Conservation (phyloP, 1,284 basidiomycete genomes). For the Tranzscheliella williamsii region DNA sequence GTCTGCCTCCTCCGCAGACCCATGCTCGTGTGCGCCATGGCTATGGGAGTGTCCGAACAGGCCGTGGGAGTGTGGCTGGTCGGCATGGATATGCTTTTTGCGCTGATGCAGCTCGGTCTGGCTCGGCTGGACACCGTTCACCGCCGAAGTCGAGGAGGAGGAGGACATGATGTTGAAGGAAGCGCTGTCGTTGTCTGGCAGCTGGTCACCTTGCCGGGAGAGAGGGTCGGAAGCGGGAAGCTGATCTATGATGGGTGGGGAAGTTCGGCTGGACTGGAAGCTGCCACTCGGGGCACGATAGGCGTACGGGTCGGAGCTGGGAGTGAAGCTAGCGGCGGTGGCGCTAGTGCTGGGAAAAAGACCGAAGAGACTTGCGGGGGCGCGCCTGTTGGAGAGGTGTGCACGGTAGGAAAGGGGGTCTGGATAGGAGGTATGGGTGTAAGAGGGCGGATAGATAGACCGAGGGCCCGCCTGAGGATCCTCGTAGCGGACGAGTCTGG, state of each 20-base stretch:
- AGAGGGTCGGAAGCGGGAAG: not conserved
- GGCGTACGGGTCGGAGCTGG: slow-evolving; percentile 14
- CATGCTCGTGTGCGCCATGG: slow-evolving; percentile 55
- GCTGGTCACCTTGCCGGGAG: not conserved
- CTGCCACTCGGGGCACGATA: slow-evolving; percentile 1
- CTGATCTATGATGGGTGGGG: not conserved
- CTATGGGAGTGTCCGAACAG: slow-evolving; percentile 12
- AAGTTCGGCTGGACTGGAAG: slow-evolving; percentile 4
- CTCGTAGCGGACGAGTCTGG: slow-evolving; percentile 36
- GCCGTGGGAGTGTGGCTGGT: slow-evolving; percentile 3
- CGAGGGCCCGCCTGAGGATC: slow-evolving; percentile 1
- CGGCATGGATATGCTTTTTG: not conserved
- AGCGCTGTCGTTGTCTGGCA: not conserved
- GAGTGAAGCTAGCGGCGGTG: slow-evolving; percentile 22
- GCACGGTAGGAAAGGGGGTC: slow-evolving; percentile 22
- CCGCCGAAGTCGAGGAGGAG: slow-evolving; percentile 9
- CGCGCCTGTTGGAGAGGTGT: slow-evolving; percentile 26
- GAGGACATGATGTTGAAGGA: slow-evolving; percentile 1
- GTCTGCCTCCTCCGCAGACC: slow-evolving; percentile 59
- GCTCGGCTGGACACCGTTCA: slow-evolving; percentile 15
- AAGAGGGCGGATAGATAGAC: slow-evolving; percentile 25
- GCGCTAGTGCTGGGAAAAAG: slow-evolving; percentile 25
- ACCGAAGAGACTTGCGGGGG: slow-evolving; percentile 36
- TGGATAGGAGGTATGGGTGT: slow-evolving; percentile 30
- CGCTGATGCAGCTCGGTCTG: slow-evolving; percentile 14